Evolutionary conservation across 257 asterid genomes (phyloP), one percentile per base, ranked within the genome.

Genomic region (Penstemon barbatus): DNA sequence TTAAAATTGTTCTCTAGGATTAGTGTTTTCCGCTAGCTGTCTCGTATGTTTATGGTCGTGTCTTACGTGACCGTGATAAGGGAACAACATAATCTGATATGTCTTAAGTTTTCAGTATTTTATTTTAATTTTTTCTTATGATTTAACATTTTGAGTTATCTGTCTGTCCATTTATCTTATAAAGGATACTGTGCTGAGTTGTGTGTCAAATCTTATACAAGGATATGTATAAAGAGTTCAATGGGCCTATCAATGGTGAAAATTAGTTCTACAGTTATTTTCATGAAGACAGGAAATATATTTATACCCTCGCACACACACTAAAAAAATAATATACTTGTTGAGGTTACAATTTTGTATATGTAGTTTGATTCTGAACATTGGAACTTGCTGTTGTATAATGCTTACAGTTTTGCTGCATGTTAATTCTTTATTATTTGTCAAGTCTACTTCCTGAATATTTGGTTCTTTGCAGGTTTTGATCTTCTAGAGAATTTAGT

Each of bases 401-500:
- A n/a, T 38, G 33, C 33, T 25, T 25, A 25, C 33, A 25, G 33
- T 25, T 60, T 56, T 50, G 13, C 45, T 33, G n/a, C 38, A 6
- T 42, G 61, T 38, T 42, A 43, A n/a, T 50, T 51, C 10, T 63
- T 61, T 63, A 61, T 61, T 54, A 64, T 19, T 8, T 12, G 19
- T 39, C 37, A 46, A 33, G 53, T 65, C 53, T 44, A 59, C 56
- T 71, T 52, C 33, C 49, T 62, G 68, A 54, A 64, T 61, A 39
- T 58, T 57, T 44, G 39, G 55, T 68, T 4, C 7, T 50, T 19
- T 81, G 81, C 75, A 84, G 89, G 78, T 76, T 60, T 62, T 41
- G 36, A 49, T 70, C 51, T 8, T 60, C 65, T 61, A 50, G 58
- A 63, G 25, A 75, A 57, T 13, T 51, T 54, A 69, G 46, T 39